Evolutionary conservation across 495 filamentous ascomycete genomes (phyloP).

Genomic region (Durotheca rogersii): DNA sequence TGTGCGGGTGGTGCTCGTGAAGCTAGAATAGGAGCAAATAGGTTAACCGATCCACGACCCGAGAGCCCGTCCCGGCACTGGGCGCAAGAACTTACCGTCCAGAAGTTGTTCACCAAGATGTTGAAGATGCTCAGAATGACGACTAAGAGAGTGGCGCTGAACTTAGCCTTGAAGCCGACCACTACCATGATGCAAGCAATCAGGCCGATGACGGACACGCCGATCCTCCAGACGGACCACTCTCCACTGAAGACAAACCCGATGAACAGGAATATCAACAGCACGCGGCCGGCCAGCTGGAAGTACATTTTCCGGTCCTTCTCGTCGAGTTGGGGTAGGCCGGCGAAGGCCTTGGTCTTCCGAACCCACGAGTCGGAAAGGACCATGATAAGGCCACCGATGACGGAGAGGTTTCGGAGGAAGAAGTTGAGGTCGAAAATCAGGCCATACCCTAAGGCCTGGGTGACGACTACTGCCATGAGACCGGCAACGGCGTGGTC

Average conservation of each 20-base stretch:
- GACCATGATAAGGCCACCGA: conserved; percentile 96
- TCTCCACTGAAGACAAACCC: conserved; percentile 94
- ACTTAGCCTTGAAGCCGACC: conserved; percentile 99
- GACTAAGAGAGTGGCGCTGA: conserved; percentile 90
- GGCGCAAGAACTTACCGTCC: conserved; percentile 75
- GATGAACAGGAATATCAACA: conserved; percentile 94
- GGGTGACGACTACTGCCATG: conserved; percentile 87
- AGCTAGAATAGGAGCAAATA: conserved; percentile 62
- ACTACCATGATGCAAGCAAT: conserved; percentile 98
- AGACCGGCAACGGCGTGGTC: conserved; percentile 91
- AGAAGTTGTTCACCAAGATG: conserved; percentile 98
- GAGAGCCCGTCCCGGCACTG: background rate
- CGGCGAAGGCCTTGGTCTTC: conserved; percentile 95
- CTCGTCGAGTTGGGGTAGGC: conserved; percentile 89
- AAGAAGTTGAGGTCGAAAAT: conserved; percentile 99
- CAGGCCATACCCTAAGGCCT: conserved; percentile 94
- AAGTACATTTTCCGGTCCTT: conserved; percentile 99
- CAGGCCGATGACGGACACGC: conserved; percentile 79
- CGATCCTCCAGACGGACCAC: conserved; percentile 82
- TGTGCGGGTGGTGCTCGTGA: conserved; percentile 96
- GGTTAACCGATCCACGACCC: conserved; percentile 1
- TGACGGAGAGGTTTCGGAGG: conserved; percentile 94
- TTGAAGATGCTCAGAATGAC: conserved; percentile 96
- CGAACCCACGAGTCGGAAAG: conserved; percentile 96
- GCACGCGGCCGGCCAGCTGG: conserved; percentile 92